Evolutionary conservation across 2,329 filamentous ascomycete genomes (phyloP), one percentile per base, ranked within the genome.

Genomic region (Aspergillus novofumigatus): DNA sequence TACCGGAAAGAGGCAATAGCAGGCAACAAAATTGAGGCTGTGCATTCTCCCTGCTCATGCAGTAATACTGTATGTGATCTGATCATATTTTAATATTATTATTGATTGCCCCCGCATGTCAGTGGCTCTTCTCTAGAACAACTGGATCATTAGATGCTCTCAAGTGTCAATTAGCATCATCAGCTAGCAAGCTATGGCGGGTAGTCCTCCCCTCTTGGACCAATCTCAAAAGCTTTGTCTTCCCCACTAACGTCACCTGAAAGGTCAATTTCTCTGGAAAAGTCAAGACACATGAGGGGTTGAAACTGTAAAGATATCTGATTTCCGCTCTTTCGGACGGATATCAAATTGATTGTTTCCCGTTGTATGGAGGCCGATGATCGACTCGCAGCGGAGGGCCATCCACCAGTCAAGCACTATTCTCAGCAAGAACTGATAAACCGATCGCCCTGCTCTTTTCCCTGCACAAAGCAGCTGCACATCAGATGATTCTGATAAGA

Each of bases 21-120:
- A 55, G 54, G 57, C 44, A 56, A 52, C 51, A 51, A 53, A 55
- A 62, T 51, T 68, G 68, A 70, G 68, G 68, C 68, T 70, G 68
- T 70, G 68, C 68, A 65, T 21, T 50, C 49, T 57, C 60, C 56
- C 50, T 58, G 60, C 42, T 54, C 38, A 51, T 49, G 29, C 50
- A 29, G 23, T 23, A 23, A 23, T 11, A 29, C 28, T 29, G 23
- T 28, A 53, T 38, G 28, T 49, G 49, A 54, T 54, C 29, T 41
- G 28, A 57, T 45, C 44, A 51, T 38, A 6, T 7, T 7, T 38
- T 38, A 38, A 14, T 35, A 35, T 14, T 17, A 35, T 38, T 38
- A 17, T 17, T 17, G 17, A 17, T 52, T 54, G 57, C 52, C 63
- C 65, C 67, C 65, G 61, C 67, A 65, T 55, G 56, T 59, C 62